A percentile compares a stretch with the other conserved stretches of the same genome.
These are phyloP conservation scores for Spongiforma sp. DNA, from an alignment of 1,284 basidiomycete genomes.

Conservation along the genomic window DNA sequence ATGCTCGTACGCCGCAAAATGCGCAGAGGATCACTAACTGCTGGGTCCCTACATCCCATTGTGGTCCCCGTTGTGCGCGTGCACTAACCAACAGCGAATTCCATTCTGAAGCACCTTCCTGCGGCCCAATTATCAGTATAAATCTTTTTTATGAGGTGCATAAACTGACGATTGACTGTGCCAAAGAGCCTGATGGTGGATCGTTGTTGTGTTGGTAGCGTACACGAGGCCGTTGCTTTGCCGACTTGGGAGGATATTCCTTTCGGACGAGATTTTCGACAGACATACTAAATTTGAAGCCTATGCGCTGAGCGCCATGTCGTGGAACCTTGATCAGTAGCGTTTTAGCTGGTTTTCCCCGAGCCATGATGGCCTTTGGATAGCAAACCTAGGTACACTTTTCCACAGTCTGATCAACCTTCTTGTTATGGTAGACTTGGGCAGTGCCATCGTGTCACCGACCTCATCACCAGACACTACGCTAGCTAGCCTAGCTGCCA, in stretches of 20 bases:
- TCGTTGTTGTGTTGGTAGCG: conserved; percentile 71
- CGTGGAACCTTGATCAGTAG: conserved; percentile 72
- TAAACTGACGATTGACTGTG: conserved; percentile 62
- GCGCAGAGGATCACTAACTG: conserved; percentile 53
- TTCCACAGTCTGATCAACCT: not conserved
- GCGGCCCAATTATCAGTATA: conserved; percentile 9
- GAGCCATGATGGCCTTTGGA: conserved; percentile 27
- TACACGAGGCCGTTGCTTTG: conserved; percentile 45
- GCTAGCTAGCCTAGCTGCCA: no score
- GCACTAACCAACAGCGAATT: conserved; percentile 79
- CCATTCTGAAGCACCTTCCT: conserved; percentile 86
- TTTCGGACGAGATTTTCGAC: conserved; percentile 60
- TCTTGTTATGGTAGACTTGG: conserved; percentile 18
- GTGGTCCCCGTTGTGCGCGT: conserved; percentile 78
- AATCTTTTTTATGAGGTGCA: not conserved
- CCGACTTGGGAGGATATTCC: conserved; percentile 35
- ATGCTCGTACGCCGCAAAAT: conserved; percentile 1
- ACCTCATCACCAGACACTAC: not conserved
- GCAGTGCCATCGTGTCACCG: conserved; percentile 1
- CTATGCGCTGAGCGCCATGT: conserved; percentile 74
- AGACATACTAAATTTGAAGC: conserved; percentile 61
- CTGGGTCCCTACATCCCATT: conserved; percentile 86
- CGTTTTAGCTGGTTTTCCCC: conserved; percentile 36
- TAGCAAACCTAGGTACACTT: not conserved
- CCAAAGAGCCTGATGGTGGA: conserved; percentile 47